Evolutionary conservation across 2,329 filamentous ascomycete species (phyloP).

Genomic region (Penicillium sp.): DNA sequence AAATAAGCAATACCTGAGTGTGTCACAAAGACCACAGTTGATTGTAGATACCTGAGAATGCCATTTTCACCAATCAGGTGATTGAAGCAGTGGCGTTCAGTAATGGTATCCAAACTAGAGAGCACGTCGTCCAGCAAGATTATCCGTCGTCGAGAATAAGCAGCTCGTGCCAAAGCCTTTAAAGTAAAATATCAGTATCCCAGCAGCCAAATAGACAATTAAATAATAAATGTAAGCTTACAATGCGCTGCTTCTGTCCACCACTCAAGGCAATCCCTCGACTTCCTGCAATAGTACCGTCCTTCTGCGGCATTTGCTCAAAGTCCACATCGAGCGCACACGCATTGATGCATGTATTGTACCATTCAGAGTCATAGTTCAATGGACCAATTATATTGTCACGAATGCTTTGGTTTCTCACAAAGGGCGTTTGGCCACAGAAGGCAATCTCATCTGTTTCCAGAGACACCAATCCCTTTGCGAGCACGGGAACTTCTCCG

Average conservation of each 20-base stretch:
- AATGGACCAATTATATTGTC: conserved; percentile 26
- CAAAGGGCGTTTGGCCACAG: conserved; percentile 32
- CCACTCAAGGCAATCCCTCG: conserved; percentile 50
- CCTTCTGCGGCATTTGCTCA: conserved; percentile 34
- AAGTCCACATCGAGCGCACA: conserved; percentile 37
- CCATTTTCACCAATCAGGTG: conserved; percentile 9
- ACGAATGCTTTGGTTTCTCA: conserved; percentile 27
- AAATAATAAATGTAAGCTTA: conserved; percentile 16
- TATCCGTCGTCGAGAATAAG: conserved; percentile 38
- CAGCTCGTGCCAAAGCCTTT: conserved; percentile 38
- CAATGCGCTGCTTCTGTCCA: conserved; percentile 51
- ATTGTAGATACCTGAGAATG: background rate
- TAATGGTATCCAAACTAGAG: conserved; percentile 11
- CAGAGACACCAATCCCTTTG: conserved; percentile 30
- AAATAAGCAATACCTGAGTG: conserved; percentile 3
- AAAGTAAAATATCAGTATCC: background rate
- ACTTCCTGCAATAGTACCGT: conserved; percentile 47
- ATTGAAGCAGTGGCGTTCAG: conserved; percentile 12
- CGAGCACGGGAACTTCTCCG: conserved; percentile 35
- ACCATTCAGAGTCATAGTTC: conserved; percentile 26
- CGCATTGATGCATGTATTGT: conserved; percentile 21
- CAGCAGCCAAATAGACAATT: background rate
- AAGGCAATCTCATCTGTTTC: conserved; percentile 32
- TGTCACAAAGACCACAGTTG: conserved; percentile 8
- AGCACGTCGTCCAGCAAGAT: conserved; percentile 13